These are phyloP conservation scores for Taphrina confusa DNA, from an alignment of 1,139 yeast species.

Conservation along the genomic window DNA sequence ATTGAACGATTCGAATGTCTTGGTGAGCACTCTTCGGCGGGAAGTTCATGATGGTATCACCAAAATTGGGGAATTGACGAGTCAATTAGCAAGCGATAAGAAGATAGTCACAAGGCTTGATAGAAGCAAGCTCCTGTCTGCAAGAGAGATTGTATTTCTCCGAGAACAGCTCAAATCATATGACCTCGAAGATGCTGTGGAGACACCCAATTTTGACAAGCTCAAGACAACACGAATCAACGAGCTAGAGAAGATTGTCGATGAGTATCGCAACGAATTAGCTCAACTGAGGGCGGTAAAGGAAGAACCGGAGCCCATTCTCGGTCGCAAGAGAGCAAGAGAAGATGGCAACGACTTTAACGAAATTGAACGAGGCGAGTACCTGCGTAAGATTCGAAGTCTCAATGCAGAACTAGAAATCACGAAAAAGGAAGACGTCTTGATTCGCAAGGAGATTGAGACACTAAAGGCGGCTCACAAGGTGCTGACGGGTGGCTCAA, in stretches of 20 bases:
- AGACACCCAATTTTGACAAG: conserved; percentile 41
- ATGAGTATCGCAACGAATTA: conserved; percentile 60
- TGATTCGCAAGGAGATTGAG: conserved; percentile 48
- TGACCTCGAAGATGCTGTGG: conserved; percentile 46
- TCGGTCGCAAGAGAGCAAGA: conserved; percentile 42
- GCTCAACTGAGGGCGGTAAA: conserved; percentile 49
- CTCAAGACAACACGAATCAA: conserved; percentile 46
- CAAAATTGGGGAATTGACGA: not conserved
- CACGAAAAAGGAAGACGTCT: conserved; percentile 42
- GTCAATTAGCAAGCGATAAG: conserved; percentile 9
- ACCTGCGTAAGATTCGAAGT: conserved; percentile 43
- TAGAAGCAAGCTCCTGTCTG: conserved; percentile 57
- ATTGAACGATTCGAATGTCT: conserved; percentile 14
- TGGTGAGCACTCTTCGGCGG: conserved; percentile 45
- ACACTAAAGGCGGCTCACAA: conserved; percentile 50
- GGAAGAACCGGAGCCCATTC: conserved; percentile 46
- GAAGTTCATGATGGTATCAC: conserved; percentile 39
- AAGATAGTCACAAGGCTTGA: conserved; percentile 50
- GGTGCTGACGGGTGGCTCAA: conserved; percentile 44
- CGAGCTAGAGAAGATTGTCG: conserved; percentile 57
- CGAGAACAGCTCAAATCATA: conserved; percentile 53
- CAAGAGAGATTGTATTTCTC: conserved; percentile 63
- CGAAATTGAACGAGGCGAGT: conserved; percentile 42
- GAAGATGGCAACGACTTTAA: conserved; percentile 36
- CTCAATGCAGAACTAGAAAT: conserved; percentile 47